These are phyloP conservation scores for Hemisphaericaspora subhashii DNA, from an alignment of 1,139 yeast genomes.

Conservation along the genomic window DNA sequence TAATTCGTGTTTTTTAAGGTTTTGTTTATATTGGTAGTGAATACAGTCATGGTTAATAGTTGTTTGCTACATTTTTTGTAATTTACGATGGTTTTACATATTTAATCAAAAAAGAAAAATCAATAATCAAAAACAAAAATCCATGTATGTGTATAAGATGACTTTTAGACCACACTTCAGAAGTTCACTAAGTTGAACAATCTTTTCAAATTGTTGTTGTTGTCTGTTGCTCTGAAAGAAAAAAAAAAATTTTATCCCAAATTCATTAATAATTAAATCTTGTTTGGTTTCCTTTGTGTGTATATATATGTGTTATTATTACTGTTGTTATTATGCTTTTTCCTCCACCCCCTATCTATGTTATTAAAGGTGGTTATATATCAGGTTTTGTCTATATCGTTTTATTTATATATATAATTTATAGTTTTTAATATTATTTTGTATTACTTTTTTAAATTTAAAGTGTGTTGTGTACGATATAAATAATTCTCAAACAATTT, in stretches of 20 bases:
- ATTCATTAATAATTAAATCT: neutral
- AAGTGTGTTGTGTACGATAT: neutral
- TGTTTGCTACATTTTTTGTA: too few relatives aligned
- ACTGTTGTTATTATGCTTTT: slow-evolving; percentile 1
- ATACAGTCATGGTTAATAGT: too few relatives aligned
- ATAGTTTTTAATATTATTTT: slow-evolving; percentile 3
- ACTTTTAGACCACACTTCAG: too few relatives aligned
- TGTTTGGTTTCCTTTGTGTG: slow-evolving; percentile 3
- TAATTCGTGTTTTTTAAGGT: neutral
- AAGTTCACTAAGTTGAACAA: too few relatives aligned
- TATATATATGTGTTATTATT: slow-evolving; percentile 6
- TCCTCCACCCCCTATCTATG: neutral
- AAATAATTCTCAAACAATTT: too few relatives aligned
- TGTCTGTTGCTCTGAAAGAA: neutral
- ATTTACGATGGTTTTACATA: too few relatives aligned
- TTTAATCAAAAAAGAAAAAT: too few relatives aligned
- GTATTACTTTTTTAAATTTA: neutral
- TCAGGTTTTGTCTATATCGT: neutral
- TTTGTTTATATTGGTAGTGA: neutral
- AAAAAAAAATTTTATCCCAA: neutral
- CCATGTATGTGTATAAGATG: too few relatives aligned
- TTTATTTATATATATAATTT: slow-evolving; percentile 2
- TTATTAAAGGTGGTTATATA: neutral
- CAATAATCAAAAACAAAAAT: too few relatives aligned
- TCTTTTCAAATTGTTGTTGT: too few relatives aligned